These are phyloP conservation scores for Rhizopogon sp. DNA, from an alignment of 768 basidiomycete genomes.

Conservation along the genomic window DNA sequence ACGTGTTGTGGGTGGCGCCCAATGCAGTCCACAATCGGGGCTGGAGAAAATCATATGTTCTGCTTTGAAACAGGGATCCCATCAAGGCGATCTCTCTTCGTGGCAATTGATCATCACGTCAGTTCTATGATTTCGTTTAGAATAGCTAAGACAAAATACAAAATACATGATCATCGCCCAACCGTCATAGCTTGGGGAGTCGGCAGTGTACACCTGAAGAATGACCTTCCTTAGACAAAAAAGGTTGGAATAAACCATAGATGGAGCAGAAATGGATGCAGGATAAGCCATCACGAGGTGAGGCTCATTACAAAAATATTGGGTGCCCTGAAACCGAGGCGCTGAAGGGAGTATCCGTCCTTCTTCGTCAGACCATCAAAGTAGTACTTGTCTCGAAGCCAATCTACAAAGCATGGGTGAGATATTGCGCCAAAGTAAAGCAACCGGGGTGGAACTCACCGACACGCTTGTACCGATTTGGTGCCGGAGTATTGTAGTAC, in stretches of 20 bases:
- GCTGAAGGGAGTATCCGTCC: slow-evolving; percentile 50
- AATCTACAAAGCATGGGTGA: slow-evolving; percentile 42
- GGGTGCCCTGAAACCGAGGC: slow-evolving; percentile 73
- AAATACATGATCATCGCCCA: neutral
- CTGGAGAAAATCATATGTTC: too few species aligned
- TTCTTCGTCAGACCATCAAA: slow-evolving; percentile 63
- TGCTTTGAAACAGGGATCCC: too few species aligned
- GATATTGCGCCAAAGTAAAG: neutral
- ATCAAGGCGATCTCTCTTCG: neutral
- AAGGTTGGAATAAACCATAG: neutral
- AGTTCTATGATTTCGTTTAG: neutral
- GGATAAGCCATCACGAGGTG: slow-evolving; percentile 30
- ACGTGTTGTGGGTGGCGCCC: neutral
- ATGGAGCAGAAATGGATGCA: slow-evolving; percentile 7
- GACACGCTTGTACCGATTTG: slow-evolving; percentile 51
- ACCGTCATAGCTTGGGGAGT: neutral
- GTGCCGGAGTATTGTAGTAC: slow-evolving; percentile 44
- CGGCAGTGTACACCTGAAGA: neutral
- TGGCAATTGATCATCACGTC: neutral
- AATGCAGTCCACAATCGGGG: neutral
- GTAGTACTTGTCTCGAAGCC: slow-evolving; percentile 68
- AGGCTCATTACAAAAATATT: slow-evolving; percentile 76
- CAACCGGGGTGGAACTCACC: slow-evolving; percentile 38
- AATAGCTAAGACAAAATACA: neutral
- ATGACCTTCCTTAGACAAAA: neutral